A percentile compares a stretch with the other conserved stretches of the same genome.
phyloP scores from a whole-genome alignment of 176 grass and related monocot genomes.

The Rhynchospora tenuis region DNA sequence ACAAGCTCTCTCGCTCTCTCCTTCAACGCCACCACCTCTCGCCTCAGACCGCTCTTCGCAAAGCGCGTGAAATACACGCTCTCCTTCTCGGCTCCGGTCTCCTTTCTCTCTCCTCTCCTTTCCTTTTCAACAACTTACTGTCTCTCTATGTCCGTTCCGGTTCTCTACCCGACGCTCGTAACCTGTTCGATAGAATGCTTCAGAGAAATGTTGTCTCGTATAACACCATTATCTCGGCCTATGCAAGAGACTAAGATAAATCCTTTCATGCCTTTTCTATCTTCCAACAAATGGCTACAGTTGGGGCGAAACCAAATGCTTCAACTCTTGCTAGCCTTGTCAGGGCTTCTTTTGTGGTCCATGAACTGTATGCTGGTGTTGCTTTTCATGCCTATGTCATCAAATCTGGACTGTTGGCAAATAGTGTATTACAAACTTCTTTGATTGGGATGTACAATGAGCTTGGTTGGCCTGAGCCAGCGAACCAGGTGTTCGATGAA shows the following conservation, averaged over 20 bases:
- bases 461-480: constrained; percentile 34
- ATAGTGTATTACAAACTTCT: constrained; percentile 53
- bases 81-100: constrained; percentile 45
- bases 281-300: constrained; percentile 29
- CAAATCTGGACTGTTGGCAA: constrained; percentile 37
- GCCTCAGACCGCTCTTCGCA: constrained; percentile 28
- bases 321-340: constrained; percentile 61
- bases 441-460: constrained; percentile 69
- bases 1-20: constrained; percentile 41
- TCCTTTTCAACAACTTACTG: constrained; percentile 72
- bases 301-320: constrained; percentile 48
- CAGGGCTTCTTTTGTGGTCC: constrained; percentile 27
- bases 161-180: constrained; percentile 48
- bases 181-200: constrained; percentile 58
- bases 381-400: constrained; percentile 27
- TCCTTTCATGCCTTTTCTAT: constrained; percentile 33
- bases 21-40: constrained; percentile 29
- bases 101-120: constrained; percentile 25
- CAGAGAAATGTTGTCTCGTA: constrained; percentile 51
- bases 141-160: constrained; percentile 47
- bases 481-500: constrained; percentile 56
- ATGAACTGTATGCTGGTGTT: constrained; percentile 12
- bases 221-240: constrained; percentile 68
- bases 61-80: constrained; percentile 60
- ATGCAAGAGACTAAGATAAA: constrained; percentile 30